Base-by-base conservation (phyloP, 192 early-diverging fungal species). In the Pilaira anomala region DNA sequence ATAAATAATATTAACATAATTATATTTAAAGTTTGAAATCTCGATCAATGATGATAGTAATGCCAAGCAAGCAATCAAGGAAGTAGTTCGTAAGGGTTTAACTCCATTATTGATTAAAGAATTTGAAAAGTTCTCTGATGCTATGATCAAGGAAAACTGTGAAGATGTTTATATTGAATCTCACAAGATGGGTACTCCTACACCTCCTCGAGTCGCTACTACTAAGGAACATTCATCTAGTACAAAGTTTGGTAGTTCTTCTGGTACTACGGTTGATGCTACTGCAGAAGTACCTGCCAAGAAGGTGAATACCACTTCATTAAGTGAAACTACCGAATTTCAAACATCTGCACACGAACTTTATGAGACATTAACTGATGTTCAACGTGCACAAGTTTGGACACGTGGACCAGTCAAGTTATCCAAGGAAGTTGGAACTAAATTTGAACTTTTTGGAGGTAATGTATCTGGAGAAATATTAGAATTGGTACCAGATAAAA, bases 161-260 rank as follows among this genome's bases (percentile, higher is more conserved):
- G 80, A 86, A 69, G 87, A 95, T 73, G 93, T 97, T 50, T 89
- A 91, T 69, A 93, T 97, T 63, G 76, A 91, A 3, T 78, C 82
- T 21, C 45, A 62, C 8, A 61, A 78, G 50, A 53, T 81, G 67
- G 76, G 73, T 12, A 21, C 41, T 51, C 62, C 69, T 49, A 73
- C 66, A 61, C 69, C 66, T 63, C 69, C 67, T 66, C 66, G 78
- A 48, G 57, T 48, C n/a, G 44, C 59, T 9, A 65, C 62, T 11
- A 39, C 71, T 13, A 61, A 61, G 39, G 64, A 64, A 28, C 21
- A 53, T 56, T 40, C 57, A 45, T 11, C 33, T 39, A 26, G 25
- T 39, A 65, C 40, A 36, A 50, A 67, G 18, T 13, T 48, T 46
- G 29, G 9, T 49, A 21, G 56, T 16, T 36, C 46, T 3, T 40